Evolutionary conservation across 495 filamentous ascomycete species (phyloP), one percentile per base, ranked within the genome.

Genomic region (Aspergillus sclerotioniger): DNA sequence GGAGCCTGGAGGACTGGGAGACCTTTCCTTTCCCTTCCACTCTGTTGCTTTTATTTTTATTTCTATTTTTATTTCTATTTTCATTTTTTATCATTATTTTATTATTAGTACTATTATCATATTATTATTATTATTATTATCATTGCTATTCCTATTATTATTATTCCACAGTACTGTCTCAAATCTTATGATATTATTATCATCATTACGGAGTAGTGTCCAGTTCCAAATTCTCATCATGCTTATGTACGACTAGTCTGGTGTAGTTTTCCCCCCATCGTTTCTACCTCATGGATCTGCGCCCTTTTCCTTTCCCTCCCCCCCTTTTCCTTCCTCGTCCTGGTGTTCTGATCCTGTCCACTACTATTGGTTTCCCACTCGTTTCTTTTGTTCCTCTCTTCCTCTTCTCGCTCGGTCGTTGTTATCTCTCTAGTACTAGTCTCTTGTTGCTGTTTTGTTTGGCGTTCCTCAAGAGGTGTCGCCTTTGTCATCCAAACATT

Each of bases 61-160:
- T 31, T 19, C 15, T 25, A 53, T 33, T 53, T 13, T 53, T 53
- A 41, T 13, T 53, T 19, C 32, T 41, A 53, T 31, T 53, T 13
- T 53, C 12, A 15, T n/a, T 2, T 16, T 1, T 51, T 51, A 31
- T 32, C 15, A 53, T 37, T 31, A 15, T 31, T 19, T 29, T 25
- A 53, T 33, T 53, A 21, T 53, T 53, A 41, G 20, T 53, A 32
- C 32, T 41, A 53, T 31, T 53, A 13, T 53, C 12, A 15, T n/a
- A 6, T 2, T 16, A 5, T 51, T 51, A 31, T 32, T 25, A 53
- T 37, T 53, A 16, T 53, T 53, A 41, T 8, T 43, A 12, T 55
- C n/a, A 25, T 21, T 28, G n/a, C n/a, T 54, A 20, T 54, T 54
- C 41, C 12, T 28, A 43, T 54, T 54, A 51, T 15, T 31, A 32